phyloP scores from a whole-genome alignment of 202 grass and related monocot species.

The Zizania palustris region DNA sequence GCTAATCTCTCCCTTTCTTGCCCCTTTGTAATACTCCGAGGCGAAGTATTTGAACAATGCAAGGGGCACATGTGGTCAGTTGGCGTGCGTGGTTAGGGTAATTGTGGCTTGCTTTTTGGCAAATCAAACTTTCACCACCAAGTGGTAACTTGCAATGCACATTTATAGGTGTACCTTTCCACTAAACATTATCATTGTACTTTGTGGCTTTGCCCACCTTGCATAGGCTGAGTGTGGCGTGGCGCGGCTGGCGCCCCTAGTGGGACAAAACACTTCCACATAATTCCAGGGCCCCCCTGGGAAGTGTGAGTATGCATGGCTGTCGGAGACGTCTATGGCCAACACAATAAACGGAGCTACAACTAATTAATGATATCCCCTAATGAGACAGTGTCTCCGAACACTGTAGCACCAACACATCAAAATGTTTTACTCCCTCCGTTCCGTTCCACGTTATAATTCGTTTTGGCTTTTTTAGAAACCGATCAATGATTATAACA shows the following conservation, averaged over 20 bases:
- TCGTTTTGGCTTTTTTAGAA: too few relatives aligned
- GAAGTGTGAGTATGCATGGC: background rate
- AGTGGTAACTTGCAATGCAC: slow-evolving; percentile 18
- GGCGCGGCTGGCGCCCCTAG: background rate
- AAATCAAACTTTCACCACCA: slow-evolving; percentile 14
- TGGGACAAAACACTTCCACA: slow-evolving; percentile 44
- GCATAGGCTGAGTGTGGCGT: too few relatives aligned
- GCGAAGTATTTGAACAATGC: background rate
- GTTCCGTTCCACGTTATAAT: too few relatives aligned
- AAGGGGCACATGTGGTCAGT: background rate
- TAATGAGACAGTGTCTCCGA: background rate
- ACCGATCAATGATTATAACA: too few relatives aligned
- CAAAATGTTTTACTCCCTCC: background rate
- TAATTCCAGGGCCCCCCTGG: slow-evolving; percentile 31
- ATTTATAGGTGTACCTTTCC: slow-evolving; percentile 34
- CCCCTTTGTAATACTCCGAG: background rate
- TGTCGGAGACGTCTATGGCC: slow-evolving; percentile 33
- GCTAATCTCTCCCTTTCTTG: background rate
- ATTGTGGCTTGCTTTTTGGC: slow-evolving; percentile 21
- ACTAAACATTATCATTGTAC: slow-evolving; percentile 39
- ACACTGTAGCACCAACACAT: slow-evolving; percentile 11
- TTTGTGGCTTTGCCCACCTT: slow-evolving; percentile 15
- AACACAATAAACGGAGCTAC: slow-evolving; percentile 6
- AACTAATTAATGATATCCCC: background rate
- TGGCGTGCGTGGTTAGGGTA: background rate